These are phyloP conservation scores for Paxillus rubicundulus DNA, from an alignment of 768 basidiomycete species.

Conservation along the genomic window DNA sequence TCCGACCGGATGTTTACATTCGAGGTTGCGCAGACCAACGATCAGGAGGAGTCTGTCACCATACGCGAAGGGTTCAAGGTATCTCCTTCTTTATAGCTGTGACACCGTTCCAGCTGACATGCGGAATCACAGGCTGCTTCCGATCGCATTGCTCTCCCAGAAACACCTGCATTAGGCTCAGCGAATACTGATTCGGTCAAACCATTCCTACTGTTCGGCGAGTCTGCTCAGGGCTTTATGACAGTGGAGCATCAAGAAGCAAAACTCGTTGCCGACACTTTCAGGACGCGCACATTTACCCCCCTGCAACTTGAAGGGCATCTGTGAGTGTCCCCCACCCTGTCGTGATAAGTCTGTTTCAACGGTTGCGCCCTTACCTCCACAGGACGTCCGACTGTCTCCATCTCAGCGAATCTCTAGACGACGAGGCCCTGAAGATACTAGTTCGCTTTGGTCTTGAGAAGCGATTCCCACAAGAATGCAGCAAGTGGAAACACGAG, in stretches of 20 bases:
- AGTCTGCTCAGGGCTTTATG: slow-evolving; percentile 42
- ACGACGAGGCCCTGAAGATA: slow-evolving; percentile 24
- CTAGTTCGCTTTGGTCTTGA: slow-evolving; percentile 30
- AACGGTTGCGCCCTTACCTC: not conserved
- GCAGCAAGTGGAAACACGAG: slow-evolving; percentile 23
- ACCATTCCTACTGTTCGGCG: slow-evolving; percentile 38
- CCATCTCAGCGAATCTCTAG: slow-evolving; percentile 21
- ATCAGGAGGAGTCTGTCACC: slow-evolving; percentile 51
- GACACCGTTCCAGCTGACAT: not conserved
- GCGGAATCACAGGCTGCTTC: slow-evolving; percentile 8
- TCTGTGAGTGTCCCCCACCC: slow-evolving; percentile 15
- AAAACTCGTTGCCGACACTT: not conserved
- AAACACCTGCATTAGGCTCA: slow-evolving; percentile 5
- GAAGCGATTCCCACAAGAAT: slow-evolving; percentile 22
- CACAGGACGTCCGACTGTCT: slow-evolving; percentile 25
- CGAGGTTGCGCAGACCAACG: slow-evolving; percentile 51
- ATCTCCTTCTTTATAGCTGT: not conserved
- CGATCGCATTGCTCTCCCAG: slow-evolving; percentile 9
- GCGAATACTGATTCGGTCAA: slow-evolving; percentile 6
- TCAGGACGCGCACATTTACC: not conserved
- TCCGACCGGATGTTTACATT: slow-evolving; percentile 51
- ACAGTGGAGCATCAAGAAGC: slow-evolving; percentile 26
- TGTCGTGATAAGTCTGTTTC: not conserved
- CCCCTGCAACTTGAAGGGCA: slow-evolving; percentile 11
- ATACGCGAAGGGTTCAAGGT: slow-evolving; percentile 47